phyloP scores from a whole-genome alignment of 192 early-diverging fungal genomes.

The Entophlyctis helioformis region DNA sequence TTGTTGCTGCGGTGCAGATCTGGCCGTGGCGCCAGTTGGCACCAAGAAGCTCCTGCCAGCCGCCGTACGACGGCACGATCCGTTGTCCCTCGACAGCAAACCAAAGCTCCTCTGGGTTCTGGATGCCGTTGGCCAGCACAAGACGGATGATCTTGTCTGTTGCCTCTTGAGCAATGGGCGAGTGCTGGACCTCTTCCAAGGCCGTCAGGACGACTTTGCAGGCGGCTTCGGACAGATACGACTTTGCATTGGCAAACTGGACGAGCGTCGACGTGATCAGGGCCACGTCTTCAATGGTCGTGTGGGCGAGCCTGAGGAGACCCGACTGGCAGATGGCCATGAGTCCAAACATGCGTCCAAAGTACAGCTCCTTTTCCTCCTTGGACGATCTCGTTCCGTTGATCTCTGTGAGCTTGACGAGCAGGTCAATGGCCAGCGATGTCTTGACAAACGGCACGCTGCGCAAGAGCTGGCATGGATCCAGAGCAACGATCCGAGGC shows the following conservation, averaged over 20 bases:
- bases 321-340: slow-evolving; percentile 73
- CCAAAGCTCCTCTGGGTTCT: slow-evolving; percentile 31
- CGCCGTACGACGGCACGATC: slow-evolving; percentile 2
- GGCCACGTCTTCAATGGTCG: slow-evolving; percentile 58
- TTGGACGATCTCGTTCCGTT: slow-evolving; percentile 40
- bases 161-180: slow-evolving; percentile 1
- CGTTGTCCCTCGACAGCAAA: slow-evolving; percentile 27
- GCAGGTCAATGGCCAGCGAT: slow-evolving; percentile 54
- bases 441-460: slow-evolving; percentile 16
- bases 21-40: slow-evolving; percentile 12
- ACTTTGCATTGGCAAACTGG: slow-evolving; percentile 58
- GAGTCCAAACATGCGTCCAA: slow-evolving; percentile 85
- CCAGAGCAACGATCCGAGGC: too few species aligned
- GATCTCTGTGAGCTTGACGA: slow-evolving; percentile 54
- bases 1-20: slow-evolving; percentile 18
- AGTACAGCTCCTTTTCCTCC: slow-evolving; percentile 81
- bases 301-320: slow-evolving; percentile 46
- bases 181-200: slow-evolving; percentile 12
- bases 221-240: slow-evolving; percentile 68
- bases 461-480: background rate
- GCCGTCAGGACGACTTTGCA: slow-evolving; percentile 55
- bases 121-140: slow-evolving; percentile 18
- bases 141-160: slow-evolving; percentile 2
- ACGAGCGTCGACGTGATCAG: slow-evolving; percentile 57
- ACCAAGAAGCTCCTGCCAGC: slow-evolving; percentile 12